A percentile compares a stretch with the other conserved stretches of the same genome.
Conservation (phyloP, 2,329 filamentous ascomycete species). For the Spiromastix sp. region DNA sequence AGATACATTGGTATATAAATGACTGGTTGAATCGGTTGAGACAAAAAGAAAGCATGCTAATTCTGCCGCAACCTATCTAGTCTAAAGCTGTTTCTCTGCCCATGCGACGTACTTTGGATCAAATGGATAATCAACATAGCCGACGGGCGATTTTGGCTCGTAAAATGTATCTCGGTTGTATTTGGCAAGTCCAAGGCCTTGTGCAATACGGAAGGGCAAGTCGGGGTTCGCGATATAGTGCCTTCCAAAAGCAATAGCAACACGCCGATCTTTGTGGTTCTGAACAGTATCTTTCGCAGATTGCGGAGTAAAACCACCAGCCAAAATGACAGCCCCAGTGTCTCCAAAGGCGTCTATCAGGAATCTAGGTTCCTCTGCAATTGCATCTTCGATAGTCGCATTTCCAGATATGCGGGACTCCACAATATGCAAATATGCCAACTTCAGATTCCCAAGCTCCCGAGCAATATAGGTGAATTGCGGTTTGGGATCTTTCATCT, state of each 20-base stretch:
- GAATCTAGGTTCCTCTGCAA: slow-evolving; percentile 29
- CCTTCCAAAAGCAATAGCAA: slow-evolving; percentile 32
- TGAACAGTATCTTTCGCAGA: slow-evolving; percentile 27
- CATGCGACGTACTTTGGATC: slow-evolving; percentile 3
- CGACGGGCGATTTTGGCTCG: slow-evolving; percentile 20
- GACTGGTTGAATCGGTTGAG: too few relatives aligned
- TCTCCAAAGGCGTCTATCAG: slow-evolving; percentile 36
- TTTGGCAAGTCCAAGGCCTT: slow-evolving; percentile 25
- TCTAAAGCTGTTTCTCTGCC: too few relatives aligned
- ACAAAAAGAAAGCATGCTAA: too few relatives aligned
- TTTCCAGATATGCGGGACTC: slow-evolving; percentile 41
- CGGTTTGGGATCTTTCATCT: slow-evolving; percentile 50
- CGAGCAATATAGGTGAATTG: slow-evolving; percentile 52
- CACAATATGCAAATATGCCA: slow-evolving; percentile 54
- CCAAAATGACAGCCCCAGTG: slow-evolving; percentile 39
- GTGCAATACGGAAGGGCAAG: slow-evolving; percentile 31
- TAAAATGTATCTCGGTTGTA: slow-evolving; percentile 36
- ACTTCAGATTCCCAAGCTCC: slow-evolving; percentile 40
- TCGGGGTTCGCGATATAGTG: slow-evolving; percentile 38
- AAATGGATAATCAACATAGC: slow-evolving; percentile 32
- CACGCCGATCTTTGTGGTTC: slow-evolving; percentile 20
- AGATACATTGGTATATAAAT: too few relatives aligned
- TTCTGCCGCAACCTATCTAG: too few relatives aligned
- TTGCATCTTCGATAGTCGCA: slow-evolving; percentile 22
- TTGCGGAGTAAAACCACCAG: slow-evolving; percentile 36